phyloP scores from a whole-genome alignment of 176 grass and related monocot genomes.

The Avena insularis region DNA sequence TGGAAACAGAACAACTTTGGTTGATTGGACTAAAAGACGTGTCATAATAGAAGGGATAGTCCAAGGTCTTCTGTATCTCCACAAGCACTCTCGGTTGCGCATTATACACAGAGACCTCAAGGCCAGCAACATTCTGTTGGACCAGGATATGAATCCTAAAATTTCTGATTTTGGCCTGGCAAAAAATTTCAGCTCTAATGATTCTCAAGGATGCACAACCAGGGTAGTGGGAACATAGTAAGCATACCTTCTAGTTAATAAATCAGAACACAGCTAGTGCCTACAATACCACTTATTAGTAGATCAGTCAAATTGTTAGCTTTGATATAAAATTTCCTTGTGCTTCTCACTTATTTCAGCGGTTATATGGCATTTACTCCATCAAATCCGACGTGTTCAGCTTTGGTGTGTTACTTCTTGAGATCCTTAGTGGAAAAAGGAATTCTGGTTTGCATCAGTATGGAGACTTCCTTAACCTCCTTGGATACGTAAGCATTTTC shows the following conservation, averaged over 20 bases:
- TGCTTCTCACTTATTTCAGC: background rate
- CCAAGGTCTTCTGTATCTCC: constrained; percentile 50
- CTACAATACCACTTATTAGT: background rate
- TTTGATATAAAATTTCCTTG: background rate
- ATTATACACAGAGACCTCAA: constrained; percentile 28
- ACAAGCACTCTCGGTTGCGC: constrained; percentile 39
- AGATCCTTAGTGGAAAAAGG: constrained; percentile 49
- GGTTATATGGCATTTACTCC: constrained; percentile 46
- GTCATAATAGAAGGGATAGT: constrained; percentile 37
- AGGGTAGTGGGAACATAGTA: constrained; percentile 52
- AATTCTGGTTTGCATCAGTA: constrained; percentile 38
- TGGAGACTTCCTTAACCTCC: constrained; percentile 38
- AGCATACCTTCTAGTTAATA: background rate
- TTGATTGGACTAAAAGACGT: constrained; percentile 22
- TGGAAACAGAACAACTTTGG: background rate
- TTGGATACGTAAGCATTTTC: constrained; percentile 46
- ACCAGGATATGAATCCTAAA: constrained; percentile 40
- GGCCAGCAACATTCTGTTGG: constrained; percentile 51
- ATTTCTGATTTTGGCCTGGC: constrained; percentile 55
- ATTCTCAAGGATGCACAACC: constrained; percentile 35
- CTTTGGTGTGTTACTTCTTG: constrained; percentile 52
- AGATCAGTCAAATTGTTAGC: background rate
- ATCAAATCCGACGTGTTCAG: constrained; percentile 53
- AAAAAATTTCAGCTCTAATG: constrained; percentile 41
- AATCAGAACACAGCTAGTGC: background rate